Base-by-base conservation (phyloP, 2,329 filamentous ascomycete genomes). In the Cadophora sp. region DNA sequence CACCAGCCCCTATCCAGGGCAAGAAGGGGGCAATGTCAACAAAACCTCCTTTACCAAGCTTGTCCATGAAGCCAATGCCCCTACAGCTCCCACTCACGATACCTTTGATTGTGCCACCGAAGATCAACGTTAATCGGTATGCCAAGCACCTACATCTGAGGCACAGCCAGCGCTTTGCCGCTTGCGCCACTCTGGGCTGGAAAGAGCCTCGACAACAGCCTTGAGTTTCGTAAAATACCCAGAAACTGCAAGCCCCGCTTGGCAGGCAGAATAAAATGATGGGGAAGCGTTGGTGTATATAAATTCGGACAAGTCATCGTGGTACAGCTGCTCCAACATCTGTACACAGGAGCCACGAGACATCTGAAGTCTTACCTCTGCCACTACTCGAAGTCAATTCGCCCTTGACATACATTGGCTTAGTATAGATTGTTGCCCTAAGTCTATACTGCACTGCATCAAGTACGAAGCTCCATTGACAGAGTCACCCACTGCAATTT, bases 201-300 rank as follows among this genome's bases (percentile, higher is more conserved):
- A 55, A 12, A 31, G 26, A 55, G 51, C 51, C 51, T 55, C 51
- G 51, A 22, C 14, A 62, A n/a, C 24, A 62, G 43, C 59, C 59
- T 62, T 19, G 56, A 40, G 8, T 16, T 37, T 60, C 37, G 37
- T 37, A 24, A 37, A 60, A 60, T 43, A 26, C 59, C 40, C 27
- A 62, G 43, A 22, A 22, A 48, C 4, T 29, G 29, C n/a, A 56
- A 56, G 50, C 62, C 62, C 46, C 62, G n/a, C 62, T 64, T 56
- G 50, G 50, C 62, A 55, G 26, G 62, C 37, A 43, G 12, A 22
- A 64, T 56, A 31, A 22, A 43, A 1, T 34, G 26, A 43, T 24
- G 16, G 22, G 12, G n/a, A 29, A 40, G 50, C 34, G 51, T 60
- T 37, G 56, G n/a, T n/a, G 56, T 40, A 60, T 37, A 60, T 40